These are phyloP conservation scores for Aspergillus diversus DNA, from an alignment of 495 filamentous ascomycete species.

Conservation along the genomic window DNA sequence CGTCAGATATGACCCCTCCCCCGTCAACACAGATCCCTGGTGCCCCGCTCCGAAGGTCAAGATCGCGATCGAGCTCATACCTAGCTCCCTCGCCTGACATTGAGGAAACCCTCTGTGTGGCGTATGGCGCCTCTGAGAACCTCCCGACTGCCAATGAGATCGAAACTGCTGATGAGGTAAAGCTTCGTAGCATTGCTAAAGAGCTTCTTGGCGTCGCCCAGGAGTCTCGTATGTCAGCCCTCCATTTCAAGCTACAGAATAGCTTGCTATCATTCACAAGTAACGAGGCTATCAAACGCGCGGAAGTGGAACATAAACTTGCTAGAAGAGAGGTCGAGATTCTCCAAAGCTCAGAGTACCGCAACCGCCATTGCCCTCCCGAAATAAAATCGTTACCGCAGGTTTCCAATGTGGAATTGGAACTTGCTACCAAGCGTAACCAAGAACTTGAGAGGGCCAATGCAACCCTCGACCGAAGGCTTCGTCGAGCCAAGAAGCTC, in stretches of 20 bases:
- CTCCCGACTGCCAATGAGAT: conserved; percentile 68
- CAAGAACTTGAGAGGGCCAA: conserved; percentile 68
- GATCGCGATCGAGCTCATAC: conserved; percentile 48
- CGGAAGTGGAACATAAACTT: conserved; percentile 91
- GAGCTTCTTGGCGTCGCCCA: conserved; percentile 55
- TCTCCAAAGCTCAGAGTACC: conserved; percentile 62
- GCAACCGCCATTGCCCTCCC: conserved; percentile 41
- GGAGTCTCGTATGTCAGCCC: conserved; percentile 76
- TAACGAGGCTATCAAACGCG: conserved; percentile 81
- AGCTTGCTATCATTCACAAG: conserved; percentile 85
- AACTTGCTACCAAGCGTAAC: conserved; percentile 51
- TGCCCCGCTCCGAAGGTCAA: conserved; percentile 41
- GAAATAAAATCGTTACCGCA: conserved; percentile 39
- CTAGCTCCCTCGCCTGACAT: conserved; percentile 62
- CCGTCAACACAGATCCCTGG: conserved; percentile 69
- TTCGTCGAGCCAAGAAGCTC: conserved; percentile 73
- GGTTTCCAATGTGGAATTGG: conserved; percentile 42
- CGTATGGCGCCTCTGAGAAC: conserved; percentile 52
- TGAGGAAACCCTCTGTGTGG: conserved; percentile 55
- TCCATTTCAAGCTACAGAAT: conserved; percentile 92
- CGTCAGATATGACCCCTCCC: conserved; percentile 69
- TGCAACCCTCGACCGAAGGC: conserved; percentile 60
- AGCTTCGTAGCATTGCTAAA: conserved; percentile 63
- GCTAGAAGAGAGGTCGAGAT: conserved; percentile 89
- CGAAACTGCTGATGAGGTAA: conserved; percentile 57